Evolutionary conservation across 106 monocot species (phyloP), one percentile per base, ranked within the genome.

Genomic region (Platanthera zijinensis): DNA sequence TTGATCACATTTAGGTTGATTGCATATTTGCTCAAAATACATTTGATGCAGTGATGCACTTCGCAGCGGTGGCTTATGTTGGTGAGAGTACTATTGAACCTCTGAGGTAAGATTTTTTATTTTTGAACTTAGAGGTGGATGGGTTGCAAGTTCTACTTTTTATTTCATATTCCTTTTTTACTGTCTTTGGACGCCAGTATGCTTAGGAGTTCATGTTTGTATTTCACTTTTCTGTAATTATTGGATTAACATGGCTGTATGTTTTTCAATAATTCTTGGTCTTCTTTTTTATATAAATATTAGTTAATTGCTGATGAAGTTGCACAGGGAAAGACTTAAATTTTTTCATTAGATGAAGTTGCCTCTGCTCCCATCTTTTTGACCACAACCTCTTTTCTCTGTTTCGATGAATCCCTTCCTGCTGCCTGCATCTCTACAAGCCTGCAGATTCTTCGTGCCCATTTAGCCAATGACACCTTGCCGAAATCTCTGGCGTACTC

Each of bases 31-130:
- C 68, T 14, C 79, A 88, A 66, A 84, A 88, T 77, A 80, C 79
- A 77, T 88, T 84, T 84, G 87, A 88, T 80, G 82, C 87, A 57
- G 84, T 84, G n/a, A 82, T 88, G 79, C 87, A 88, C 61, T 84
- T 88, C 78, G 84, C 84, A 70, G 84, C 87, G 69, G 84, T 84
- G 79, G 84, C 84, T 72, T 84, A 88, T 75, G 87, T 88, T 10
- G 84, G 84, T 14, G 84, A 84, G 68, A 88, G 84, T 76, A 88
- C 82, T 2, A 84, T 84, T 53, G 84, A 84, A 68, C 87, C 87
- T 69, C 82, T 88, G 18, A 88, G 84, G 84, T 88, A 77, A 52
- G 52, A 51, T 80, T 46, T 48, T 2, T 71, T 8, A 6, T 46
- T 71, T 6, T 18, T 22, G 7, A 50, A 48, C 3, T 39, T 39